phyloP scores from a whole-genome alignment of 1,139 yeast genomes.

The Geotrichum histeridarum region DNA sequence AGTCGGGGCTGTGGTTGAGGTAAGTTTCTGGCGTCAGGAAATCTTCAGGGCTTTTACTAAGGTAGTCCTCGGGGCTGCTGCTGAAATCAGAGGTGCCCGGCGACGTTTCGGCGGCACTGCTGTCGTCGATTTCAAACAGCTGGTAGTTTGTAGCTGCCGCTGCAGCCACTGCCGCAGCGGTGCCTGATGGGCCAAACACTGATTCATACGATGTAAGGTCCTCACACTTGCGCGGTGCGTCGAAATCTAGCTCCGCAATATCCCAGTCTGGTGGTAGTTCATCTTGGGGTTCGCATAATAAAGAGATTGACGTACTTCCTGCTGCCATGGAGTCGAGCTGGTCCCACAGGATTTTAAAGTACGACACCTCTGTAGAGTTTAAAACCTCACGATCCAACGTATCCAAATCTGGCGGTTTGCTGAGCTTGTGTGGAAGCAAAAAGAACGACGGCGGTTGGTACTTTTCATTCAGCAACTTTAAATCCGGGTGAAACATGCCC shows the following conservation, averaged over 20 bases:
- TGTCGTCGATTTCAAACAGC: neutral
- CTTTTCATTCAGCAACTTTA: neutral
- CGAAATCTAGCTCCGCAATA: neutral
- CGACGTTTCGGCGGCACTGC: neutral
- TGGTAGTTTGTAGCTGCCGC: neutral
- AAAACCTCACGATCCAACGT: neutral
- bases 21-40: neutral
- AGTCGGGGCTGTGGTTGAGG: neutral
- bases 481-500: conserved; percentile 12
- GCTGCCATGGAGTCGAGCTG: conserved; percentile 11
- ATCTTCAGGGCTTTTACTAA: neutral
- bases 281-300: conserved; percentile 3
- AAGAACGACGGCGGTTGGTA: neutral
- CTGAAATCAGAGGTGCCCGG: neutral
- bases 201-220: neutral
- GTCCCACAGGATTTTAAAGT: conserved; percentile 10
- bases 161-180: neutral
- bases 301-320: conserved; percentile 7
- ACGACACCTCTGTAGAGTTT: neutral
- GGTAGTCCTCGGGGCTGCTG: conserved; percentile 3
- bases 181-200: neutral
- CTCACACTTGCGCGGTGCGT: neutral
- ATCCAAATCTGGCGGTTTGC: neutral
- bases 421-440: neutral
- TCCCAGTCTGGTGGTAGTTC: neutral